These are phyloP conservation scores for Wallacemonas rigidus DNA, from an alignment of 208 protist genomes.

Conservation along the genomic window DNA sequence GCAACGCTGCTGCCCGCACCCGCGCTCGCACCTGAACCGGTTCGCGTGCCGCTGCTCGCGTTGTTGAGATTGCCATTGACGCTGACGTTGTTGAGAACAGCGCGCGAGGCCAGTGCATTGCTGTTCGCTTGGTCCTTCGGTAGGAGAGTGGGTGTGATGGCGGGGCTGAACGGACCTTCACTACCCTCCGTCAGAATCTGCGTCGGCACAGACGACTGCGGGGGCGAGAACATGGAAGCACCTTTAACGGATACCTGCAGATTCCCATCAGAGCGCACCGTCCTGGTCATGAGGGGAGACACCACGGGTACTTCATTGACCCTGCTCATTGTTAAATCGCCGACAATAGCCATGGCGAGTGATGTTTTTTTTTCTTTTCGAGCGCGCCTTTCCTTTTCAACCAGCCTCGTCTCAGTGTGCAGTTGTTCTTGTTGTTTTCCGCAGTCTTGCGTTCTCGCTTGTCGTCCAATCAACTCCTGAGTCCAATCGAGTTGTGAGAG, in stretches of 20 bases:
- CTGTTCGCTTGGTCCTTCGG: not conserved
- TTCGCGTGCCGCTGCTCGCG: conserved; percentile 2
- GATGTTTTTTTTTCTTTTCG: no score
- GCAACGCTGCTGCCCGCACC: no score
- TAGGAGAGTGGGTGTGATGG: not conserved
- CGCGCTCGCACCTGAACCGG: no score
- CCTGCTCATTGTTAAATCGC: not conserved
- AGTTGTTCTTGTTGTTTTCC: no score
- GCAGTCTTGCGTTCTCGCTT: no score
- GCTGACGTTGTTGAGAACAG: not conserved
- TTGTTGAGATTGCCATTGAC: conserved; percentile 8
- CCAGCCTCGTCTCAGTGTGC: no score
- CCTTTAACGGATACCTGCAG: not conserved
- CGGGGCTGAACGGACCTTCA: not conserved
- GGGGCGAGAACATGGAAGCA: not conserved
- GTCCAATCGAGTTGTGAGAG: no score
- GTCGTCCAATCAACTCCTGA: no score
- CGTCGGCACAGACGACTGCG: not conserved
- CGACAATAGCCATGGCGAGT: not conserved
- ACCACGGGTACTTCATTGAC: not conserved
- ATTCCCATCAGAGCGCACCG: not conserved
- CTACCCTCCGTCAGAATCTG: not conserved
- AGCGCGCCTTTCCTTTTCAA: no score
- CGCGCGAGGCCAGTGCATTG: no score
- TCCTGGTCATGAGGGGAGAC: not conserved